Conservation (phyloP, 148 eudicot species). For the Agrostemma githago region DNA sequence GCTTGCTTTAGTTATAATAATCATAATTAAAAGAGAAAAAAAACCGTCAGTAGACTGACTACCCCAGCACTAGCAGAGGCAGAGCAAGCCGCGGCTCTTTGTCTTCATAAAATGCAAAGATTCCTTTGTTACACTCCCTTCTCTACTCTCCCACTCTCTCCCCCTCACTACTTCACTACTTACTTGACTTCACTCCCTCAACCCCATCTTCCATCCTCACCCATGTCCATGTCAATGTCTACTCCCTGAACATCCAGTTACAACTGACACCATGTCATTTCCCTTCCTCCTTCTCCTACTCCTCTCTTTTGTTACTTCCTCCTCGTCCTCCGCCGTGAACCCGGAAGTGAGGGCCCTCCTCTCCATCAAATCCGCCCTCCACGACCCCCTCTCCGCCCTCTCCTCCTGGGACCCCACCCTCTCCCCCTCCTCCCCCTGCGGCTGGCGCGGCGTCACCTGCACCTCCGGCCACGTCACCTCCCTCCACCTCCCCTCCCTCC, state of each 20-base stretch:
- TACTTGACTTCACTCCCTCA: not conserved
- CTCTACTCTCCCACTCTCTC: constrained; percentile 28
- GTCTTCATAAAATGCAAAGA: not conserved
- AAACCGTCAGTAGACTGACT: constrained; percentile 15
- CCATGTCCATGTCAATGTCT: too few species aligned
- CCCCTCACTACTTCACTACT: constrained; percentile 10
- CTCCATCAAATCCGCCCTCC: constrained; percentile 15
- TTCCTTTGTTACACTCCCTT: constrained; percentile 27
- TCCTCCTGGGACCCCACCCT: constrained; percentile 28
- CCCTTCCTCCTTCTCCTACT: not conserved
- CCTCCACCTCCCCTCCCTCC: constrained; percentile 5
- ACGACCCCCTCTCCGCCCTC: constrained; percentile 28
- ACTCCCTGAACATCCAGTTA: not conserved
- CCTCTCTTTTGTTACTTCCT: not conserved
- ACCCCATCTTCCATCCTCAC: not conserved
- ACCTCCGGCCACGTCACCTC: not conserved
- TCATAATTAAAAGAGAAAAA: too few species aligned
- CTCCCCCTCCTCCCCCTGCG: constrained; percentile 19
- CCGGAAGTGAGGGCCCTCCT: constrained; percentile 24
- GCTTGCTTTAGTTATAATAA: not conserved
- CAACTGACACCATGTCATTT: not conserved
- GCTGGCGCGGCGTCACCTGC: constrained; percentile 26
- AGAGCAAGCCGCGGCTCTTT: not conserved
- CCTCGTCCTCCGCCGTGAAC: not conserved
- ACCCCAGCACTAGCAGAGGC: constrained; percentile 11